Conservation (phyloP, 768 basidiomycete species). For the Xerocomellus amylosporus region DNA sequence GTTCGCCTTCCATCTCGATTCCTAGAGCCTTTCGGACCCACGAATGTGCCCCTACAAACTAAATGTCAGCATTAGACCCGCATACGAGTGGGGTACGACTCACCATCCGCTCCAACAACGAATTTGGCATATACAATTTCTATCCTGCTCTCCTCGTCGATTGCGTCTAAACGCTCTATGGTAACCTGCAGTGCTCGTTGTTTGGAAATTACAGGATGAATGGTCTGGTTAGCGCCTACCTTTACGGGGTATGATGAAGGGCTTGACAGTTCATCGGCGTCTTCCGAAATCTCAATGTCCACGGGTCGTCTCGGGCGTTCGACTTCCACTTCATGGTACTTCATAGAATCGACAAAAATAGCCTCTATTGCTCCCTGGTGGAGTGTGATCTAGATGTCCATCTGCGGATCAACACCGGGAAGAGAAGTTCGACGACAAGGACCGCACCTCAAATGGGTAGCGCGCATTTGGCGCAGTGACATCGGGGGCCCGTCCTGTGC, state of each 20-base stretch:
- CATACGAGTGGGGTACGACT: neutral
- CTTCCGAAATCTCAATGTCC: slow-evolving; percentile 33
- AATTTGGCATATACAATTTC: slow-evolving; percentile 35
- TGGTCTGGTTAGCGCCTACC: slow-evolving; percentile 2
- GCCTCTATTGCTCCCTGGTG: slow-evolving; percentile 43
- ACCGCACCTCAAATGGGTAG: slow-evolving; percentile 64
- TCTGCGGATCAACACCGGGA: neutral
- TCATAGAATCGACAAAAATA: slow-evolving; percentile 43
- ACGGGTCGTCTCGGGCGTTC: slow-evolving; percentile 36
- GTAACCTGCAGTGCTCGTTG: slow-evolving; percentile 16
- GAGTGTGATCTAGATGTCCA: slow-evolving; percentile 30
- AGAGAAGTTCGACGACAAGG: neutral
- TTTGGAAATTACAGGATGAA: neutral
- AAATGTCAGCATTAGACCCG: neutral
- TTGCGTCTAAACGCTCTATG: slow-evolving; percentile 23
- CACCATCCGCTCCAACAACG: slow-evolving; percentile 37
- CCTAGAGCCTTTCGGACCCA: slow-evolving; percentile 46
- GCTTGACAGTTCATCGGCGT: slow-evolving; percentile 37
- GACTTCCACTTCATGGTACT: slow-evolving; percentile 27
- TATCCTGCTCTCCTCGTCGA: slow-evolving; percentile 29
- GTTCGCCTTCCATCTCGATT: slow-evolving; percentile 47
- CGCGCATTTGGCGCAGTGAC: slow-evolving; percentile 61
- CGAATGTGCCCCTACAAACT: slow-evolving; percentile 39
- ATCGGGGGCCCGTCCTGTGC: slow-evolving; percentile 60
- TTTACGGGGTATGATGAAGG: slow-evolving; percentile 33